Evolutionary conservation across 192 early-diverging fungal species (phyloP), one percentile per base, ranked within the genome.

Genomic region (Backusella parvicylindrica): DNA sequence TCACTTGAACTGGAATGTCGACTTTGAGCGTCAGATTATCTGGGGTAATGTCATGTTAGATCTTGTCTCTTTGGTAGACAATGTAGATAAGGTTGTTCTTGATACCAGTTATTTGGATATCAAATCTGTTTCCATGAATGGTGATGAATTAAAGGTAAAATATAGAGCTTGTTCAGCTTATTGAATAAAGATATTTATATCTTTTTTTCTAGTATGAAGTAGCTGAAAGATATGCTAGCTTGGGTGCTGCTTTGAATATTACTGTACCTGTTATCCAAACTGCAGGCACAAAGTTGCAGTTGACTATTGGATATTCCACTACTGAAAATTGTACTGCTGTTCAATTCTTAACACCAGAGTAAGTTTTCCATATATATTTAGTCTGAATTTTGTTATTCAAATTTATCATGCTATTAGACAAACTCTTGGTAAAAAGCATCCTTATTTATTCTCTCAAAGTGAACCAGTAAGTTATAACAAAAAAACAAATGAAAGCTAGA

Each of bases 371-470:
- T 40, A 18, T 13, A 1, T 23, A n/a, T 7, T 15, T 30, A 47
- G 41, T 28, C 63, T 9, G 32, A 35, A 18, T 53, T 65, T 26
- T 47, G 4, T 47, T 47, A 21, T n/a, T n/a, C n/a, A n/a, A 47
- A 47, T 47, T 2, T 13, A 47, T 47, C 18, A 47, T 47, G 12
- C 3, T 7, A 13, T 67, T 47, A 93, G 90, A 74, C 98, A 98
- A 84, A 99, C 98, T 7, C 89, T 94, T 33, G 98, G 98, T 49
- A 95, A 95, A 83, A 86, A 90, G 72, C 86, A 95, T 73, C 98
- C 98, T 23, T 99, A 99, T 79, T 83, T 99, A 50, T 99, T 99
- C 81, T 95, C 95, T 43, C 98, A 99, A 82, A 97, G 98, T 85
- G 93, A 99, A 83, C 89, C 89, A 28, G 83, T 84, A 82, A 79